Evolutionary conservation across 208 protist species (phyloP).

Genomic region (Spongospora subterranea): DNA sequence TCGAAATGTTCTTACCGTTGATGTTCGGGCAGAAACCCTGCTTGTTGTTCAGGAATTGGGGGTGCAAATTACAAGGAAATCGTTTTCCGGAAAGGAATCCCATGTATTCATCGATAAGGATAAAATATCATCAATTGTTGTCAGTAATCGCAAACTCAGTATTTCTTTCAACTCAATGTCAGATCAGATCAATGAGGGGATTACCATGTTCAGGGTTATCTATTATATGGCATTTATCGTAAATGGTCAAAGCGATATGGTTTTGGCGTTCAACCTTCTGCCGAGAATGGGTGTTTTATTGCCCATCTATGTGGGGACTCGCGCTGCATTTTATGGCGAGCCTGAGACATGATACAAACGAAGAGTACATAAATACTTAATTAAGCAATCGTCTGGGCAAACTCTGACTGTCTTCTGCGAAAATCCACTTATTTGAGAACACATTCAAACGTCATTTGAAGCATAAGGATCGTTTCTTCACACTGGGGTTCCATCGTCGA

Average conservation of each 20-base stretch:
- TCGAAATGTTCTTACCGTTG: background rate
- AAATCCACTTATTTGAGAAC: too few relatives aligned
- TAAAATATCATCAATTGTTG: constrained; percentile 37
- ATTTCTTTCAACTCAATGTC: background rate
- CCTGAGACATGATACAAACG: constrained; percentile 20
- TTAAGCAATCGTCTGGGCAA: too few relatives aligned
- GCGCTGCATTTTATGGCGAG: constrained; percentile 2
- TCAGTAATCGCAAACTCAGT: background rate
- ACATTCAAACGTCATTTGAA: too few relatives aligned
- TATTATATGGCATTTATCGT: constrained; percentile 49
- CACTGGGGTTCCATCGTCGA: too few relatives aligned
- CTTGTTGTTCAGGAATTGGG: constrained; percentile 32
- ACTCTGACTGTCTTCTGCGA: too few relatives aligned
- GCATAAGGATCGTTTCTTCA: too few relatives aligned
- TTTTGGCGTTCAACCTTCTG: constrained; percentile 17
- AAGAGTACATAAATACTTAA: too few relatives aligned
- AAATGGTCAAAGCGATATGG: constrained; percentile 11
- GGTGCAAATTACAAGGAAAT: constrained; percentile 42
- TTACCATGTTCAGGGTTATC: constrained; percentile 1
- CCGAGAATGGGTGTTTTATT: constrained; percentile 48
- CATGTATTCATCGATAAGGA: constrained; percentile 51
- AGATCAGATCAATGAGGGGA: constrained; percentile 40
- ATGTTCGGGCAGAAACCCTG: constrained; percentile 1
- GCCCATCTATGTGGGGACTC: background rate
- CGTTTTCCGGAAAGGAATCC: constrained; percentile 17